Base-by-base conservation (phyloP, 345 rosid genomes). In the Gossypium sturtianum region DNA sequence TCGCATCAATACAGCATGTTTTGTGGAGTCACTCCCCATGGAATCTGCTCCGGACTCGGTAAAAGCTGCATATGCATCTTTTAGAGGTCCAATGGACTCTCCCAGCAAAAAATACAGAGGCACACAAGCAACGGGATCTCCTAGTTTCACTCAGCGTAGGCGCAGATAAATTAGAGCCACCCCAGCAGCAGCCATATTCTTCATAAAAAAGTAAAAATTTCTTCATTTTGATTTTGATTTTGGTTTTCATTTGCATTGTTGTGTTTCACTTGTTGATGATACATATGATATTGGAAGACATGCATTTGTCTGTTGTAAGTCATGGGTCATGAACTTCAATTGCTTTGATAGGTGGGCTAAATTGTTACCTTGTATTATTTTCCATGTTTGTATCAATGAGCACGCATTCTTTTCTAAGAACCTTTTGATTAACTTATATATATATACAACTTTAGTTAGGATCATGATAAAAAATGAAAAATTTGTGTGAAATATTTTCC, bases 1-100 rank as follows among this genome's bases (percentile, higher is more conserved):
- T 45, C 94, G 94, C n/a, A 78, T 91, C 43, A 95, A 95, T 78
- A 86, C 92, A 7, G 98, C 98, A 73, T 95, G 99, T 82, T 95
- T 95, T 49, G 86, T 80, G 3, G 96, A 90, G 82, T 85, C 98
- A 0, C 82, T 85, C 12, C 84, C 94, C 15, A 69, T 89, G 79
- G 96, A 93, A 58, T 73, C 88, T 0, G 89, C 82, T 66, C 92
- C 89, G 23, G 86, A 87, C 72, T 77, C 87, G n/a, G 93, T 93
- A 16, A 92, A 83, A 87, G 85, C 89, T 52, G 87, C 91, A 0
- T 84, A 88, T 65, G 73, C 87, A 44, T 83, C 91, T 69, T 85
- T 84, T 73, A 87, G 85, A 82, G 92, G 85, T 53, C 71, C 97
- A 20, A 81, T 86, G 87, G 93, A 87, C 73, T 85, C 97, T 67